phyloP scores from a whole-genome alignment of 768 basidiomycete genomes.

The Leccinum broughii region DNA sequence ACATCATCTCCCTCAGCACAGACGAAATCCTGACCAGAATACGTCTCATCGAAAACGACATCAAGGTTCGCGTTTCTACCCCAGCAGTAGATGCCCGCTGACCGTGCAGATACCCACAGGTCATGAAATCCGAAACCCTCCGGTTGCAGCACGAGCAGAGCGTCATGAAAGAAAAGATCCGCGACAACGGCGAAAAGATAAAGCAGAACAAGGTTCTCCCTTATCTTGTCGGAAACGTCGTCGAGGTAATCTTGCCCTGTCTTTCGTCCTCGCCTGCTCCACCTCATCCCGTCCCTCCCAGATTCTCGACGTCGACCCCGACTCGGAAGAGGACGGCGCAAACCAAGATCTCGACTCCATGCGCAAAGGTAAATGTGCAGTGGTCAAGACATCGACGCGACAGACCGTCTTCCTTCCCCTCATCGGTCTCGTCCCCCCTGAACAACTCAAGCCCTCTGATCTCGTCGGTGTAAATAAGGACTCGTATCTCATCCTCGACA shows the following conservation, averaged over 20 bases:
- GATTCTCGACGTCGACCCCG: constrained; percentile 94
- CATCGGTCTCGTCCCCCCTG: constrained; percentile 94
- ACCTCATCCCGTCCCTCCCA: constrained; percentile 34
- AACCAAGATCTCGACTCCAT: constrained; percentile 93
- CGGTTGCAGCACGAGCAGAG: constrained; percentile 92
- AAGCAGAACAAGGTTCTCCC: constrained; percentile 99
- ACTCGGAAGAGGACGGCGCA: constrained; percentile 93
- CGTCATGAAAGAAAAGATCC: constrained; percentile 98
- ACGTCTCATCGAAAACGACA: constrained; percentile 94
- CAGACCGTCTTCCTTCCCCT: constrained; percentile 98
- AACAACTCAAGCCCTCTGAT: constrained; percentile 86
- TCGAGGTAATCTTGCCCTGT: constrained; percentile 61
- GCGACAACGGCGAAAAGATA: constrained; percentile 97
- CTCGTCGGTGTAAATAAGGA: constrained; percentile 99
- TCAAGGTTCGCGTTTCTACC: constrained; percentile 60
- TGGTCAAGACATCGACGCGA: constrained; percentile 97
- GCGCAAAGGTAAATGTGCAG: constrained; percentile 96
- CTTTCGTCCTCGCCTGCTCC: neutral
- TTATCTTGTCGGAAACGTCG: constrained; percentile 96
- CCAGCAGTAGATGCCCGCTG: neutral
- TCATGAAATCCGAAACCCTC: constrained; percentile 94
- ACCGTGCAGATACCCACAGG: constrained; percentile 45
- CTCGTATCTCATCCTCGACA: constrained; percentile 95
- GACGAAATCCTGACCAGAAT: constrained; percentile 90
- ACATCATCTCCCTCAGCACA: constrained; percentile 72